Base-by-base conservation (phyloP, 2,329 filamentous ascomycete genomes). In the Fusarium ambrosium region DNA sequence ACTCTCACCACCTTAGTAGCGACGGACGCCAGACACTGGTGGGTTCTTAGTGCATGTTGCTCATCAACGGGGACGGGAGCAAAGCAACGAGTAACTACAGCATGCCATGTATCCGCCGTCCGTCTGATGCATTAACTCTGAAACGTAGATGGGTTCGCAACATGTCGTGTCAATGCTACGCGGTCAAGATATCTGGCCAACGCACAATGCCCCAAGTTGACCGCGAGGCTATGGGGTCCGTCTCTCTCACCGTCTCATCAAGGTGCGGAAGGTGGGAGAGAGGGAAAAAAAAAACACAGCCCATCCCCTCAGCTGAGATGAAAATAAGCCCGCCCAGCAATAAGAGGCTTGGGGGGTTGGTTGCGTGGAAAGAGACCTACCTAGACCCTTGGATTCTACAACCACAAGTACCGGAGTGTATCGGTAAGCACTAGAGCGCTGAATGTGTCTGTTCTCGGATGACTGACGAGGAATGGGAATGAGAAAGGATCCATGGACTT, bases 351-450 rank as follows among this genome's bases (percentile, higher is more conserved):
- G 24, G 13, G 27, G 18, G 53, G 32, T 36, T 56, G 53, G 32
- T 36, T 56, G 53, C n/a, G n/a, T n/a, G n/a, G 29, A 24, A 45
- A 51, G 71, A 73, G 32, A 32, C 32, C 59, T 64, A 53, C 62
- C 59, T 67, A 27, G 22, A 63, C 71, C 71, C 71, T 71, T 68
- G 68, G 60, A 16, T 8, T 41, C 18, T 36, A 27, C n/a, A 11
- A 58, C 34, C 56, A 16, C 32, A 59, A 59, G 55, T 39, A 59
- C 55, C 55, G 9, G 34, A 59, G 34, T 39, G 55, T 59, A 59
- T 59, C 55, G 32, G 32, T 59, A 59, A 59, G 55, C 55, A 37
- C 55, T 59, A 59, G 55, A 24, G 32, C 48, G 55, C 20, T 24
- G 32, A 24, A 59, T 36, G 34, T 39, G 55, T 8, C 55, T n/a